Evolutionary conservation across 2,329 filamentous ascomycete genomes (phyloP).

Genomic region (Trichoderma koningii): DNA sequence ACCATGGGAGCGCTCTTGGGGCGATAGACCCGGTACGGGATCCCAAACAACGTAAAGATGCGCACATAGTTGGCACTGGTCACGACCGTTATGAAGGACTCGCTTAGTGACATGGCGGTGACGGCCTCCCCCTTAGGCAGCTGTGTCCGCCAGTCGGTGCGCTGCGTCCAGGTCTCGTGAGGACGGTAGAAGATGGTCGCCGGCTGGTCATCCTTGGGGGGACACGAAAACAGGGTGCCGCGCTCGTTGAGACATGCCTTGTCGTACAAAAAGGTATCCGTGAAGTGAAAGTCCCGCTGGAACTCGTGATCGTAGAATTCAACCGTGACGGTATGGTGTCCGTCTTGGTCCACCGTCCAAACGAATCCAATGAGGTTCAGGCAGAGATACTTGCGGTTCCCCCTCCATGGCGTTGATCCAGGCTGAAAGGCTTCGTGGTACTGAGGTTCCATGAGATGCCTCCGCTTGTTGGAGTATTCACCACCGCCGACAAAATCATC

Average conservation of each 20-base stretch:
- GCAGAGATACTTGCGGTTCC: conserved; percentile 89
- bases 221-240: conserved; percentile 82
- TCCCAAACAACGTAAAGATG: conserved; percentile 89
- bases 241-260: conserved; percentile 89
- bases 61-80: conserved; percentile 87
- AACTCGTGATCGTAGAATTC: conserved; percentile 96
- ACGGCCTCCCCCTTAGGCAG: conserved; percentile 87
- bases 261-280: conserved; percentile 92
- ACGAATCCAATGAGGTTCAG: conserved; percentile 92
- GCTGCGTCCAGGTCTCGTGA: conserved; percentile 92
- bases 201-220: conserved; percentile 64
- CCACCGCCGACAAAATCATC: conserved; percentile 55
- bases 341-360: conserved; percentile 96
- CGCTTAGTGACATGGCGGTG: conserved; percentile 84
- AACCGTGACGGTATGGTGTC: conserved; percentile 89
- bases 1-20: conserved; percentile 90
- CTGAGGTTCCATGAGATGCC: conserved; percentile 58
- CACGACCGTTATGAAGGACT: conserved; percentile 86
- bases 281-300: conserved; percentile 95
- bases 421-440: conserved; percentile 88
- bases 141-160: conserved; percentile 85
- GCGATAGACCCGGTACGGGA: conserved; percentile 84
- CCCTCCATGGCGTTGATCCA: conserved; percentile 92
- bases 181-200: conserved; percentile 94
- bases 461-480: conserved; percentile 52